Evolutionary conservation across 148 eudicot species (phyloP).

Genomic region (Arctostaphylos glauca): DNA sequence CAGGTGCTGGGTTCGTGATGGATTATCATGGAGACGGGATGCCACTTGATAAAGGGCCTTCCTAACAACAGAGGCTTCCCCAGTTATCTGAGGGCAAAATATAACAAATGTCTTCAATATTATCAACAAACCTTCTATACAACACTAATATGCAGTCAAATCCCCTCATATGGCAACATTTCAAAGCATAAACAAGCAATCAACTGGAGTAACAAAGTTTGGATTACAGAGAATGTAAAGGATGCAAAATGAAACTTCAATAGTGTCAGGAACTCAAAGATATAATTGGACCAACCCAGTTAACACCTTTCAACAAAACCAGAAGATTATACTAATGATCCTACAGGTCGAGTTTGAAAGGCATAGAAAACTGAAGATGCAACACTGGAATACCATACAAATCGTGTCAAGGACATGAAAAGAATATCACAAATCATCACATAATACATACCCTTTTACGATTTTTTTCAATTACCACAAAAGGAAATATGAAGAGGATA

Average conservation of each 20-base stretch:
- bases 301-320: background rate
- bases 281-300: background rate
- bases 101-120: background rate
- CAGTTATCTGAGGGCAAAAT: slow-evolving; percentile 48
- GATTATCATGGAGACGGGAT: slow-evolving; percentile 86
- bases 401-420: background rate
- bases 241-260: background rate
- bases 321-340: slow-evolving; percentile 4
- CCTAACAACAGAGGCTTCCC: slow-evolving; percentile 64
- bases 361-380: background rate
- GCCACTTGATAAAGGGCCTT: slow-evolving; percentile 77
- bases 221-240: background rate
- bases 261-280: background rate
- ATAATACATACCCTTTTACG: background rate
- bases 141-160: background rate
- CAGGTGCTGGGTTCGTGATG: slow-evolving; percentile 80
- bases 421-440: background rate
- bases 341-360: slow-evolving; percentile 1
- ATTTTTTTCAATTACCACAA: background rate
- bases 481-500: background rate
- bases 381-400: background rate
- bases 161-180: background rate
- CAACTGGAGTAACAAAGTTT: background rate
- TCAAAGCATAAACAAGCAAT: background rate
- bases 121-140: slow-evolving; percentile 2